These are phyloP conservation scores for Paecilomyces niveus DNA, from an alignment of 2,329 filamentous ascomycete species.

Conservation along the genomic window DNA sequence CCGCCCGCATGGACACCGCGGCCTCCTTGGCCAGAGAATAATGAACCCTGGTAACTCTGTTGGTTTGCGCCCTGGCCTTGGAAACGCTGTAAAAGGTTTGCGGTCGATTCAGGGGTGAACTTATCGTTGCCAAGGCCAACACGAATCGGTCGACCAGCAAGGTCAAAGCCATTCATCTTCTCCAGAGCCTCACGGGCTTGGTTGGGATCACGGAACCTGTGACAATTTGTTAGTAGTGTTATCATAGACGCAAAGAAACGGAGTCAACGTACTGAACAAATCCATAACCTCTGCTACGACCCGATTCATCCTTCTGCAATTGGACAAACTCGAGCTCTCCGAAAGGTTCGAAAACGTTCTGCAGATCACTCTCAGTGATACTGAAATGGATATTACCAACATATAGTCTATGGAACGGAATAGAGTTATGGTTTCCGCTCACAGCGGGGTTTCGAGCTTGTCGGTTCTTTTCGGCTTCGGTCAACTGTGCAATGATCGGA, in stretches of 20 bases:
- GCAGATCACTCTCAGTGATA: slow-evolving; percentile 90
- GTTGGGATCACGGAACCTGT: slow-evolving; percentile 78
- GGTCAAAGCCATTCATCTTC: slow-evolving; percentile 99
- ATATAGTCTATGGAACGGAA: slow-evolving; percentile 96
- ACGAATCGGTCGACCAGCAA: slow-evolving; percentile 92
- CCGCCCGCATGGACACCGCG: slow-evolving; percentile 76
- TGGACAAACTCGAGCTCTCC: slow-evolving; percentile 97
- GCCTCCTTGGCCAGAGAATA: slow-evolving; percentile 83
- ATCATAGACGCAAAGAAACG: not conserved
- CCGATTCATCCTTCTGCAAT: slow-evolving; percentile 89
- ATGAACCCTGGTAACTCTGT: slow-evolving; percentile 75
- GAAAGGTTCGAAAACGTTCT: slow-evolving; percentile 95
- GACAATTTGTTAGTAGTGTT: slow-evolving; percentile 26
- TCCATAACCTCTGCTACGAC: slow-evolving; percentile 87
- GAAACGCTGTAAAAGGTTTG: slow-evolving; percentile 86
- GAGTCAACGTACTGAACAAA: slow-evolving; percentile 81
- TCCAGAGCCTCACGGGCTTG: slow-evolving; percentile 92
- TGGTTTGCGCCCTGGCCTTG: slow-evolving; percentile 63
- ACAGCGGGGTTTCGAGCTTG: slow-evolving; percentile 72
- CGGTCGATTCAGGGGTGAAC: slow-evolving; percentile 95
- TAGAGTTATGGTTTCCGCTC: slow-evolving; percentile 66
- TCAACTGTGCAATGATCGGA: slow-evolving; percentile 95
- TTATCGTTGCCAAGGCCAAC: slow-evolving; percentile 99
- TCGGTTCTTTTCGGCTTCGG: slow-evolving; percentile 98
- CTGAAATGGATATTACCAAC: slow-evolving; percentile 99